Base-by-base conservation (phyloP, 148 eudicot species). In the Camellia granthamiana region DNA sequence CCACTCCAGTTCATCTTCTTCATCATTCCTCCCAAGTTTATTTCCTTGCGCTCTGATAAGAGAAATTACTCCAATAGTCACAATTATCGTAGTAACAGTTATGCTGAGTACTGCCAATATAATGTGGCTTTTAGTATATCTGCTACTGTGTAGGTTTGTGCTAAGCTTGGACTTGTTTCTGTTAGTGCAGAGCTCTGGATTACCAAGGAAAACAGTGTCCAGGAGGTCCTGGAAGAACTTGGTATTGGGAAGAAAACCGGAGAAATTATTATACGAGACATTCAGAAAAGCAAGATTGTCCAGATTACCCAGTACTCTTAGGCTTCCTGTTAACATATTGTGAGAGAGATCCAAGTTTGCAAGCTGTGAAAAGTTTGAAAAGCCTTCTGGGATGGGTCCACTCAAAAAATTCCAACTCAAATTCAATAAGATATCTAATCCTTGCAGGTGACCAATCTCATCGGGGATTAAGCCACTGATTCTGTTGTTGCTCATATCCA, bases 301-400 rank as follows among this genome's bases (percentile, higher is more conserved):
- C 15, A 85, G 83, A 80, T 79, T 79, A 59, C 78, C 61, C 19
- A 85, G 78, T 16, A 63, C 83, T 82, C 21, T 38, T 54, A 85
- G 72, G 72, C 84, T 76, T 71, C 87, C 87, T 18, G 66, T 54
- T 59, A 85, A 54, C 83, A 64, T 75, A 73, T 85, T 85, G 72
- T 82, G 84, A 55, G 87, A 85, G 14, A 85, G 63, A 61, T 85
- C 87, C 82, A 85, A 77, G 70, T 71, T 79, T 38, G 87, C 84
- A 56, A 85, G 85, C 83, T 85, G 82, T 56, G 80, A 79, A 64
- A 82, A 67, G 38, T 80, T 69, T 46, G 83, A 79, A 72, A 85
- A 79, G 55, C 83, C 70, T 55, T 76, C 83, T 13, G 87, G 87
- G 75, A 85, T 82, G 0, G 77, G 75, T 47, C 87, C 87, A n/a